phyloP scores from a whole-genome alignment of 202 grass and related monocot genomes.

The Bolboschoenoplectus hybrid region DNA sequence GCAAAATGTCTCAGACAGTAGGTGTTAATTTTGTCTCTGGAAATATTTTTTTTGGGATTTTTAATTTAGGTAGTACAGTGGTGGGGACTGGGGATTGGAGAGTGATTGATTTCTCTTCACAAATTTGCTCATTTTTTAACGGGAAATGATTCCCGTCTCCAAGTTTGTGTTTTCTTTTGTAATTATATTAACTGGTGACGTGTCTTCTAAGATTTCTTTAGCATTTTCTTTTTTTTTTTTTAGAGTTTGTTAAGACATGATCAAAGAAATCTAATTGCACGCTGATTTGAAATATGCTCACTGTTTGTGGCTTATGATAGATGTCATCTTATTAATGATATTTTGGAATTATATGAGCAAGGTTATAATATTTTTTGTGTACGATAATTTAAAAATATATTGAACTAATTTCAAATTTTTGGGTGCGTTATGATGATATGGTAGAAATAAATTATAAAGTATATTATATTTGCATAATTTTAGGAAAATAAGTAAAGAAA shows the following conservation, averaged over 20 bases:
- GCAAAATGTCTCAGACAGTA: no score
- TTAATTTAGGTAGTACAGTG: slow-evolving; percentile 30
- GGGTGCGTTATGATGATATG: background rate
- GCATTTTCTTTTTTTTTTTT: background rate
- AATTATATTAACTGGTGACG: background rate
- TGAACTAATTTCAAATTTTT: background rate
- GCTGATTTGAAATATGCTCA: background rate
- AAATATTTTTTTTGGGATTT: background rate
- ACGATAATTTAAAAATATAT: background rate
- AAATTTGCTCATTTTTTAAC: no score
- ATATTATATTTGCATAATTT: background rate
- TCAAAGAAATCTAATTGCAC: no score
- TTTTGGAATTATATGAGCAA: background rate
- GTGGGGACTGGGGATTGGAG: background rate
- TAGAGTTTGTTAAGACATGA: no score
- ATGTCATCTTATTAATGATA: background rate
- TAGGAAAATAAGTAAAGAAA: background rate
- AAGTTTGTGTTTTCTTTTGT: background rate
- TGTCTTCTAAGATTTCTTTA: background rate
- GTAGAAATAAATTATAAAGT: background rate
- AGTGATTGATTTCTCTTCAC: slow-evolving; percentile 8
- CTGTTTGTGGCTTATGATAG: background rate
- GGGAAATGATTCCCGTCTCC: background rate
- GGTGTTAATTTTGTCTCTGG: slow-evolving; percentile 23
- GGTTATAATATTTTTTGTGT: background rate